These are phyloP conservation scores for Aspergillus cejpii DNA, from an alignment of 2,329 filamentous ascomycete species.

Conservation along the genomic window DNA sequence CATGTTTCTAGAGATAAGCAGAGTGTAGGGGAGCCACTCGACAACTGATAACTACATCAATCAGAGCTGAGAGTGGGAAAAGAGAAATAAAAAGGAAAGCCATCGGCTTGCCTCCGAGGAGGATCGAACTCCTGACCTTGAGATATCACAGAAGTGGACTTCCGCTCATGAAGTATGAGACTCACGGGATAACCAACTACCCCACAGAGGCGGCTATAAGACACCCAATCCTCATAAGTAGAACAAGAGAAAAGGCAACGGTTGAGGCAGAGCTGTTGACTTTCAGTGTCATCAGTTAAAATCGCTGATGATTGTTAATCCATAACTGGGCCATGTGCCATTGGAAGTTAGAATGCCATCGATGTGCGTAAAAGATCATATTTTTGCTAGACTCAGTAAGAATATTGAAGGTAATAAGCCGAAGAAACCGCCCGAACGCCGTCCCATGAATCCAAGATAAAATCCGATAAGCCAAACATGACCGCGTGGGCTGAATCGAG, in stretches of 20 bases:
- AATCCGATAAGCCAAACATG: background rate
- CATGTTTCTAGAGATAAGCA: too few species aligned
- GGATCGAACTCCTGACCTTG: conserved; percentile 1
- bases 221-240: background rate
- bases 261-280: too few species aligned
- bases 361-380: background rate
- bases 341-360: too few species aligned
- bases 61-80: conserved; percentile 5
- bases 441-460: background rate
- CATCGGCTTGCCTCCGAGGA: background rate
- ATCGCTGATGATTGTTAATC: too few species aligned
- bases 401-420: background rate
- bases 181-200: background rate
- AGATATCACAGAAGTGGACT: background rate
- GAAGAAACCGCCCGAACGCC: background rate
- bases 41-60: too few species aligned
- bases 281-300: too few species aligned
- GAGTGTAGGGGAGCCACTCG: too few species aligned
- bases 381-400: background rate
- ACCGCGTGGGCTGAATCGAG: background rate
- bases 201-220: background rate
- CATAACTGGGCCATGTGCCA: too few species aligned
- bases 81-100: background rate
- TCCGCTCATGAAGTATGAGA: background rate
- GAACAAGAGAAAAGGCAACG: background rate